These are phyloP conservation scores for Castanea mollissima DNA, from an alignment of 306 rosid species.

Conservation along the genomic window DNA sequence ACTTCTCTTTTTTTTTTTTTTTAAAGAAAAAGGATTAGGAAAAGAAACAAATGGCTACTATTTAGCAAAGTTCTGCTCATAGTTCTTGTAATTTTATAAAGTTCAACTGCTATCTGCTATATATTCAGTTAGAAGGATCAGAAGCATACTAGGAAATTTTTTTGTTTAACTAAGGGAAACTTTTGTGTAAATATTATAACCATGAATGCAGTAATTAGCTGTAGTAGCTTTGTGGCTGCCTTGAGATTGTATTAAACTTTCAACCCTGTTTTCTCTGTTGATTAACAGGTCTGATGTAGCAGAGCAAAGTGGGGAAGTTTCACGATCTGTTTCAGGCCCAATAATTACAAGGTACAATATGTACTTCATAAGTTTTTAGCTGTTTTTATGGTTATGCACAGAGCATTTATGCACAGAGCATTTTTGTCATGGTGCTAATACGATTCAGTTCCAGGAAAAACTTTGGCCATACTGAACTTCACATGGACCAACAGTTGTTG, in stretches of 20 bases:
- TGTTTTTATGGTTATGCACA: not conserved
- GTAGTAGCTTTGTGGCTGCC: not conserved
- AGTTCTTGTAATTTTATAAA: not conserved
- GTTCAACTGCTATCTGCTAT: not conserved
- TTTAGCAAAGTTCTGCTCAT: not conserved
- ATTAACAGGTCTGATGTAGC: constrained; percentile 72
- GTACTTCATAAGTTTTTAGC: not conserved
- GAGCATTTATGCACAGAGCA: not conserved
- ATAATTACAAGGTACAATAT: constrained; percentile 44
- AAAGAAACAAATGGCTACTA: not conserved
- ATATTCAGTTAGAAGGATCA: not conserved
- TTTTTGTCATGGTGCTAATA: constrained; percentile 6
- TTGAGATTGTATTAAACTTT: not conserved
- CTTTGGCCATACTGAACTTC: constrained; percentile 62
- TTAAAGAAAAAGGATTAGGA: not conserved
- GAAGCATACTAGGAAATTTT: not conserved
- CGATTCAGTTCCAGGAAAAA: constrained; percentile 51
- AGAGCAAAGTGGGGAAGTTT: constrained; percentile 90
- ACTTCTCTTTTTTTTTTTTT: not conserved
- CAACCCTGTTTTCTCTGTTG: constrained; percentile 7
- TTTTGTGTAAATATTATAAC: not conserved
- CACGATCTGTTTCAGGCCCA: constrained; percentile 74
- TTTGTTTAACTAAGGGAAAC: not conserved
- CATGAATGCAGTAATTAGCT: not conserved
- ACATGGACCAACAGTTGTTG: constrained; percentile 58